phyloP scores from a whole-genome alignment of 73 alveolate species.

The Blepharisma japonicum region DNA sequence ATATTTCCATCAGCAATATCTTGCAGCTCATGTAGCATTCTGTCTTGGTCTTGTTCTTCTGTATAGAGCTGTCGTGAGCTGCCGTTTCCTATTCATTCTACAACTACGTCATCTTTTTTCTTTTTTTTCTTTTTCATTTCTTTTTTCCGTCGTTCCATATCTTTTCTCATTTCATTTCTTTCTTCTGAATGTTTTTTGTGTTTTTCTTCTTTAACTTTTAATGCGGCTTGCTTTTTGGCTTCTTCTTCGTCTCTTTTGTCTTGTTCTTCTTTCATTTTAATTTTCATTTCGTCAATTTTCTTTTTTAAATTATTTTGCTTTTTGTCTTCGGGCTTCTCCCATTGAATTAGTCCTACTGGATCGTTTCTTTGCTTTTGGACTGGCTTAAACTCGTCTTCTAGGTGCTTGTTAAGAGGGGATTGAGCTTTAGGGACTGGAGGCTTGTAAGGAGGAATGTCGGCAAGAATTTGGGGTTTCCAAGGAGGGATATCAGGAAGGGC shows the following conservation, averaged over 20 bases:
- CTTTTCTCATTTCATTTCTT: slow-evolving; percentile 30
- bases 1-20: too few species aligned
- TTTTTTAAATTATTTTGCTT: slow-evolving; percentile 10
- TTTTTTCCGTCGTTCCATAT: not conserved
- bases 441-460: too few species aligned
- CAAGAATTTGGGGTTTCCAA: too few species aligned
- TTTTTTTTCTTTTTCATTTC: too few species aligned
- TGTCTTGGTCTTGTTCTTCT: too few species aligned
- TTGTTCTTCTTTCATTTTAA: not conserved
- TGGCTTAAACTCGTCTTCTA: slow-evolving; percentile 25
- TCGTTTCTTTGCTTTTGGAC: slow-evolving; percentile 1
- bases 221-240: slow-evolving; percentile 23
- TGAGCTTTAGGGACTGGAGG: too few species aligned
- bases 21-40: too few species aligned
- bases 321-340: not conserved
- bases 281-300: slow-evolving; percentile 17
- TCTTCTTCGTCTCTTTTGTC: slow-evolving; percentile 23
- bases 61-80: too few species aligned
- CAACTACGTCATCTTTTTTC: too few species aligned
- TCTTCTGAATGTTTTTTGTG: not conserved
- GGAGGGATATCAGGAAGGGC: not conserved
- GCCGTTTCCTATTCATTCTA: too few species aligned
- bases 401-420: not conserved
- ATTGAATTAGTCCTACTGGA: not conserved
- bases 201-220: slow-evolving; percentile 1